A percentile compares a stretch with the other conserved stretches of the same genome.
These are phyloP conservation scores for Apiospora hydei DNA, from an alignment of 2,329 filamentous ascomycete genomes.

Conservation along the genomic window DNA sequence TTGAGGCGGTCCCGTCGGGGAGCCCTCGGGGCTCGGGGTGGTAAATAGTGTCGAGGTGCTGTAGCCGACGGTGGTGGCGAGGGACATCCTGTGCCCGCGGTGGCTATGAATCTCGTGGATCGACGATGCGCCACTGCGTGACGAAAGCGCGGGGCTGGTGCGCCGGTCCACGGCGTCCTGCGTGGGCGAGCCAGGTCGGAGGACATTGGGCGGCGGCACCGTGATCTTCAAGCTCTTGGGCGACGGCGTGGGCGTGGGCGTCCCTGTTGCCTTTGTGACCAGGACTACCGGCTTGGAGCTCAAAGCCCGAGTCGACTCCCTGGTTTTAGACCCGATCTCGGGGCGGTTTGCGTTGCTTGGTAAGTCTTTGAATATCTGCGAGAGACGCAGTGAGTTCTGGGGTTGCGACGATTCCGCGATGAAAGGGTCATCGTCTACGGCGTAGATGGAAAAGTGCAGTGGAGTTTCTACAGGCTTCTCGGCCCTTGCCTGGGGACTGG, in stretches of 20 bases:
- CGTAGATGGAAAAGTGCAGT: constrained; percentile 31
- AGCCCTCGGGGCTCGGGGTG: constrained; percentile 6
- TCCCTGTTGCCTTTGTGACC: constrained; percentile 25
- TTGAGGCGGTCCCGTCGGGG: background rate
- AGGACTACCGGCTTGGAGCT: constrained; percentile 22
- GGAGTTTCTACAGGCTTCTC: constrained; percentile 23
- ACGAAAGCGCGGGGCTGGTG: constrained; percentile 35
- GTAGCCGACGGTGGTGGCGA: constrained; percentile 9
- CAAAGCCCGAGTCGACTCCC: background rate
- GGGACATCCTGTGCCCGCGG: constrained; percentile 28
- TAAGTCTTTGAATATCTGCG: constrained; percentile 38
- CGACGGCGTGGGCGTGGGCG: constrained; percentile 36
- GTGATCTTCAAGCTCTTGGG: constrained; percentile 29
- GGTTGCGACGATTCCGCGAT: constrained; percentile 29
- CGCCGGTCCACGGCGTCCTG: background rate
- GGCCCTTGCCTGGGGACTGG: background rate
- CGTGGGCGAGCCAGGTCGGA: constrained; percentile 33
- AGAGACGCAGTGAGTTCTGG: constrained; percentile 34
- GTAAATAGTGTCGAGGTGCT: constrained; percentile 27
- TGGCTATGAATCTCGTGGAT: constrained; percentile 39
- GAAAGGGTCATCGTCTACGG: constrained; percentile 38
- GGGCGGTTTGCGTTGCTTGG: constrained; percentile 29
- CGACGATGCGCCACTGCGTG: constrained; percentile 40
- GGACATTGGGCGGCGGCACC: constrained; percentile 35
- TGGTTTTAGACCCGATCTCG: background rate